Base-by-base conservation (phyloP, 257 asterid species). In the Capsicum rhomboideum region DNA sequence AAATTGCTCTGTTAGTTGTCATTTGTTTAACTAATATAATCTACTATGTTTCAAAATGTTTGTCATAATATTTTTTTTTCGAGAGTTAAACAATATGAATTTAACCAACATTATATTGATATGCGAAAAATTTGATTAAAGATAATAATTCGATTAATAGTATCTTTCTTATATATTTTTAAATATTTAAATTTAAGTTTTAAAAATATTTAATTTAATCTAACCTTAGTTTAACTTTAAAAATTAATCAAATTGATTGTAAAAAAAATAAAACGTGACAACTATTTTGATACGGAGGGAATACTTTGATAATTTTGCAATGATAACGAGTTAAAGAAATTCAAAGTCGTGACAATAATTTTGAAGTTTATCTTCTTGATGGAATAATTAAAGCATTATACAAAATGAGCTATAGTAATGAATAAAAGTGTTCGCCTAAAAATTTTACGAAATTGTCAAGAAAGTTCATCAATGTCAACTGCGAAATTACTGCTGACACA, bases 11-110 rank as follows among this genome's bases (percentile, higher is more conserved):
- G 92, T 92, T 92, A 85, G 95, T 89, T 92, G 91, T 86, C 83
- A 81, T 92, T 87, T 83, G 95, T 87, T 92, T 85, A 92, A 88
- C 95, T 87, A 90, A 87, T 90, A 88, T 82, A 55, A 92, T 87
- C 95, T 89, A 66, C 89, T 74, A 28, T 50, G 40, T 34, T 34
- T 5, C 40, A 34, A 34, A 34, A 34, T 34, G 4, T 5, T 34
- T 34, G 40, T 5, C 4, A 34, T 34, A 34, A 34, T 34, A n/a
- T 34, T 34, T 34, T 34, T 4, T 34, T 34, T 34, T 34, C 4
- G 40, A 34, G 4, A 34, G 40, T 2, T 5, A 34, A 34, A 34
- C 40, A 34, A 34, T 4, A 34, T 34, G 40, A 34, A 0, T 34
- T 34, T 34, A 34, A 34, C 5, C 40, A 3, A 2, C 6, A 5